These are phyloP conservation scores for Solanum chacoense DNA, from an alignment of 305 asterid species.

Conservation along the genomic window DNA sequence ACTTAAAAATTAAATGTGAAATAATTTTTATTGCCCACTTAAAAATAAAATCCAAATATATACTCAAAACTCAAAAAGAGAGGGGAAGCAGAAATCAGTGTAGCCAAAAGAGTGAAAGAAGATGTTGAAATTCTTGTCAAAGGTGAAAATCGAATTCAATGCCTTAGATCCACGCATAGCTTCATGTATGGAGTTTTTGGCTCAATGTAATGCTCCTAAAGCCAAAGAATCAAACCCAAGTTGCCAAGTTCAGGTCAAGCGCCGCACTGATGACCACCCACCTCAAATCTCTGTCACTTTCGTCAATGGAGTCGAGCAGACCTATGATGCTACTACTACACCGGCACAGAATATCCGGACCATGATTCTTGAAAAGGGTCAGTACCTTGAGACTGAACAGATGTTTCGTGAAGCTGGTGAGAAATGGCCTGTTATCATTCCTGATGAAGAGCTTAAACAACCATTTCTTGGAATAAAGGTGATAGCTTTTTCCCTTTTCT, in stretches of 20 bases:
- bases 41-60: background rate
- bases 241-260: slow-evolving; percentile 83
- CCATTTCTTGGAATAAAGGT: slow-evolving; percentile 81
- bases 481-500: background rate
- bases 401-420: slow-evolving; percentile 90
- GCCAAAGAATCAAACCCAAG: slow-evolving; percentile 81
- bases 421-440: slow-evolving; percentile 85
- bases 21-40: background rate
- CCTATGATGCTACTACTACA: slow-evolving; percentile 71
- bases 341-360: slow-evolving; percentile 72
- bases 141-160: slow-evolving; percentile 84
- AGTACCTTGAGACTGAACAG: slow-evolving; percentile 75
- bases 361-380: slow-evolving; percentile 83
- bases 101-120: background rate
- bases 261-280: slow-evolving; percentile 82
- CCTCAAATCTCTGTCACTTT: slow-evolving; percentile 87
- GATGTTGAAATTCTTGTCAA: slow-evolving; percentile 88
- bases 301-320: slow-evolving; percentile 71
- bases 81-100: background rate
- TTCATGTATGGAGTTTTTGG: slow-evolving; percentile 85
- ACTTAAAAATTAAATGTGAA: background rate
- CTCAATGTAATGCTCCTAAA: slow-evolving; percentile 86
- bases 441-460: slow-evolving; percentile 46
- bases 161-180: slow-evolving; percentile 80
- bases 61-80: background rate